Conservation (phyloP, 176 grass and related monocot genomes). For the Carex myosuroides region DNA sequence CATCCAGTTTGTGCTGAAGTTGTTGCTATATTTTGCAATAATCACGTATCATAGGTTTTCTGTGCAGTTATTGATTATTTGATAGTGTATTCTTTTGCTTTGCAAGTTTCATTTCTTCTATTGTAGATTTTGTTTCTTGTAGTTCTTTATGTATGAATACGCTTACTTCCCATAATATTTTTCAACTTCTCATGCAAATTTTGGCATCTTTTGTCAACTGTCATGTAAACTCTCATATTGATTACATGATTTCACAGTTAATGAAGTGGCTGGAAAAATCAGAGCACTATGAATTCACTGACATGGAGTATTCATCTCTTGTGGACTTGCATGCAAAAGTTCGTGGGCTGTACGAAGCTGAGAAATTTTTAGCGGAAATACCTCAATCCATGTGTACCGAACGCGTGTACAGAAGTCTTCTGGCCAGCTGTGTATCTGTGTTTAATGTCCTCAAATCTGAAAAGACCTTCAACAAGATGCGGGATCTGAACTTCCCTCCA, state of each 20-base stretch:
- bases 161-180: not conserved
- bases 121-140: conserved; percentile 6
- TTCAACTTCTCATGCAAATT: not conserved
- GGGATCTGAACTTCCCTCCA: conserved; percentile 36
- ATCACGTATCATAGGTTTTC: not conserved
- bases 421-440: conserved; percentile 40
- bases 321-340: conserved; percentile 56
- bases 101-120: not conserved
- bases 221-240: not conserved
- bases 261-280: conserved; percentile 47
- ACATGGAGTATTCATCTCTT: conserved; percentile 51
- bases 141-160: not conserved
- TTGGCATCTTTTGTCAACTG: not conserved
- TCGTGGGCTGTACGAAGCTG: conserved; percentile 38
- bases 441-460: conserved; percentile 43
- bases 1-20: not conserved
- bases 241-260: conserved; percentile 35
- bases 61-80: not conserved
- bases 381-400: conserved; percentile 43
- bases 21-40: not conserved
- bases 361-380: conserved; percentile 43
- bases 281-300: conserved; percentile 41
- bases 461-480: conserved; percentile 62
- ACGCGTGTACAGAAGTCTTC: conserved; percentile 44
- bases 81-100: not conserved